These are phyloP conservation scores for Ceratocystis cacaofunesta DNA, from an alignment of 2,329 filamentous ascomycete genomes.

Conservation along the genomic window DNA sequence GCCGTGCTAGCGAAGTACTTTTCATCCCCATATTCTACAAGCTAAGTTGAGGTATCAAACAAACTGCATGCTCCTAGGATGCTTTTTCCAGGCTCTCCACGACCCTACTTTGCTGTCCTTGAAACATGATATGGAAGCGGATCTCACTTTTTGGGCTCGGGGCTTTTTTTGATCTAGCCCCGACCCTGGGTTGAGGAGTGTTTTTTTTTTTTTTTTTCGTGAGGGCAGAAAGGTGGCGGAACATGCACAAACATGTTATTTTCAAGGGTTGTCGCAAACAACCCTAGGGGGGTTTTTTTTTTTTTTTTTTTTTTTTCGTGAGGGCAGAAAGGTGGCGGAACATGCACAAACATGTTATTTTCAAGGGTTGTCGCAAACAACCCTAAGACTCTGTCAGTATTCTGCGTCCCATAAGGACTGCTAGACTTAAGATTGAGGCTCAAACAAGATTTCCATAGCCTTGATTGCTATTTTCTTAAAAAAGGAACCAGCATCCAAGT, in stretches of 20 bases:
- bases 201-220: not conserved
- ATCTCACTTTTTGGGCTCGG: not conserved
- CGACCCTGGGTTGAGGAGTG: not conserved
- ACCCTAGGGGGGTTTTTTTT: too few species aligned
- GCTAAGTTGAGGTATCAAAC: not conserved
- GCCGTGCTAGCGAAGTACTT: slow-evolving; percentile 1
- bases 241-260: not conserved
- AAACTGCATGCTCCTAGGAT: not conserved
- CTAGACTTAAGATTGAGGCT: not conserved
- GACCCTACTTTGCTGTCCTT: not conserved
- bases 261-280: not conserved
- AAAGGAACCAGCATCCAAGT: too few species aligned
- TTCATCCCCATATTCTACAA: not conserved
- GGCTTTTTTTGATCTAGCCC: not conserved
- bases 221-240: not conserved
- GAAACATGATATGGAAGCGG: not conserved
- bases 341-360: not conserved
- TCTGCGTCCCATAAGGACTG: not conserved
- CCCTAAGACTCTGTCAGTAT: not conserved
- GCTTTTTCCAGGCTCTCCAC: not conserved
- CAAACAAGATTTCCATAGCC: not conserved
- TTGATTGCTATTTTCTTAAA: not conserved
- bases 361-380: not conserved
- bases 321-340: not conserved
- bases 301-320: not conserved